Evolutionary conservation across 1,139 yeast species (phyloP).

Genomic region (Meyerozyma elateridarum): DNA sequence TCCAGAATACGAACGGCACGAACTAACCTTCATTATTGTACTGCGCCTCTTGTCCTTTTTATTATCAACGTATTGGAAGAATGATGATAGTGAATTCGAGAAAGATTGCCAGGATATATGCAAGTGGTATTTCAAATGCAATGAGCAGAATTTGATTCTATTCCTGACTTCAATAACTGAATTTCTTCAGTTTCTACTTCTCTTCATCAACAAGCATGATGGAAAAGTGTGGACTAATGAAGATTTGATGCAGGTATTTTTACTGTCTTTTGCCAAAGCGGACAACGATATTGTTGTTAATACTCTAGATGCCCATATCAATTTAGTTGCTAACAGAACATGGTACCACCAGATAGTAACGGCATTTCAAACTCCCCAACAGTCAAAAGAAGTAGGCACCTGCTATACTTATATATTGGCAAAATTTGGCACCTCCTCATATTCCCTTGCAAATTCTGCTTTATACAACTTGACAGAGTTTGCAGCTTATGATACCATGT

Average conservation of each 20-base stretch:
- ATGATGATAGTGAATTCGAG: constrained; percentile 15
- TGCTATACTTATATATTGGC: constrained; percentile 34
- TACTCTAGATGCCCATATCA: constrained; percentile 1
- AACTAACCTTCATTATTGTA: constrained; percentile 24
- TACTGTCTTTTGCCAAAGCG: constrained; percentile 12
- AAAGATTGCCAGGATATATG: constrained; percentile 34
- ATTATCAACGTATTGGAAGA: constrained; percentile 10
- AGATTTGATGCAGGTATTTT: constrained; percentile 11
- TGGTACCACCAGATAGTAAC: constrained; percentile 29
- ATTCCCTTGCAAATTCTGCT: constrained; percentile 24
- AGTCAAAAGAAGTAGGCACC: constrained; percentile 35
- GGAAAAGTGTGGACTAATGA: constrained; percentile 10
- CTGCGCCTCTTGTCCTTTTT: constrained; percentile 21
- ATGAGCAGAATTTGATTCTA: constrained; percentile 21
- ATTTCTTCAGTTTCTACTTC: constrained; percentile 18
- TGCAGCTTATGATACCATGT: constrained; percentile 27
- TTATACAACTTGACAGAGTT: constrained; percentile 41
- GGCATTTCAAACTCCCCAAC: constrained; percentile 29
- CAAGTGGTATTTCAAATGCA: constrained; percentile 29
- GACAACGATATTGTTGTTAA: constrained; percentile 17
- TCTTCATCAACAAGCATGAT: constrained; percentile 10
- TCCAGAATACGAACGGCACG: constrained; percentile 31
- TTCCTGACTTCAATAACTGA: constrained; percentile 19
- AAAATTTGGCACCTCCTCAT: constrained; percentile 24
- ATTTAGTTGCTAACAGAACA: constrained; percentile 1